These are phyloP conservation scores for Fusarium dlaminii DNA, from an alignment of 2,329 filamentous ascomycete genomes.

Conservation along the genomic window DNA sequence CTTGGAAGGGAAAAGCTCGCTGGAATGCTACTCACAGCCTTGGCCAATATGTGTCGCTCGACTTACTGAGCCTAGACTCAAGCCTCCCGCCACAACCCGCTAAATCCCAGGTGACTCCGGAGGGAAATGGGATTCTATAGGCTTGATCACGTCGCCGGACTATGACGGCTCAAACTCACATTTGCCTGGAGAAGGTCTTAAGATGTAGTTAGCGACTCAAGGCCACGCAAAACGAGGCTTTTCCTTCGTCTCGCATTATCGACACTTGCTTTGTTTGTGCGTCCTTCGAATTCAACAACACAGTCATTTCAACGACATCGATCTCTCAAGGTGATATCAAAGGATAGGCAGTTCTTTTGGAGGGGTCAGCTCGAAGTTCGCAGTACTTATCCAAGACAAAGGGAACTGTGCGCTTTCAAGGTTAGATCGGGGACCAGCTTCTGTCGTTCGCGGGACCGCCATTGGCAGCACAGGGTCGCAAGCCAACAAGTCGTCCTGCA, in stretches of 20 bases:
- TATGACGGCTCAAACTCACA: constrained; percentile 36
- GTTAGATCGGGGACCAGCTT: constrained; percentile 9
- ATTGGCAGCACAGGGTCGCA: constrained; percentile 15
- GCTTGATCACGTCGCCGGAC: constrained; percentile 28
- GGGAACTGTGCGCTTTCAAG: constrained; percentile 13
- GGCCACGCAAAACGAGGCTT: not conserved
- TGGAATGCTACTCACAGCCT: constrained; percentile 38
- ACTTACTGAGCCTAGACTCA: constrained; percentile 40
- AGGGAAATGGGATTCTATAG: constrained; percentile 21
- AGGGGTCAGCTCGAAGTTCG: constrained; percentile 4
- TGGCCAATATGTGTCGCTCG: constrained; percentile 23
- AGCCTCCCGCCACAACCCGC: constrained; percentile 42
- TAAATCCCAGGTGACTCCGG: constrained; percentile 31
- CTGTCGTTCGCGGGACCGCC: constrained; percentile 9
- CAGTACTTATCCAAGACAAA: constrained; percentile 12
- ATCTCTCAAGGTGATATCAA: not conserved
- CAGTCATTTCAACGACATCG: not conserved
- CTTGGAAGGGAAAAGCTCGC: not conserved
- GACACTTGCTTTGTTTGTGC: not conserved
- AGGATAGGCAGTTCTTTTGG: not conserved
- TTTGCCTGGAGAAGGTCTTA: constrained; percentile 23
- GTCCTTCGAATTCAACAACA: not conserved
- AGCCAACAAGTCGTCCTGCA: constrained; percentile 22
- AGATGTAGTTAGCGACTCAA: constrained; percentile 24
- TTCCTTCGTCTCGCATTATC: not conserved